Conservation (phyloP, 2,329 filamentous ascomycete genomes). For the Neonectria ditissima region DNA sequence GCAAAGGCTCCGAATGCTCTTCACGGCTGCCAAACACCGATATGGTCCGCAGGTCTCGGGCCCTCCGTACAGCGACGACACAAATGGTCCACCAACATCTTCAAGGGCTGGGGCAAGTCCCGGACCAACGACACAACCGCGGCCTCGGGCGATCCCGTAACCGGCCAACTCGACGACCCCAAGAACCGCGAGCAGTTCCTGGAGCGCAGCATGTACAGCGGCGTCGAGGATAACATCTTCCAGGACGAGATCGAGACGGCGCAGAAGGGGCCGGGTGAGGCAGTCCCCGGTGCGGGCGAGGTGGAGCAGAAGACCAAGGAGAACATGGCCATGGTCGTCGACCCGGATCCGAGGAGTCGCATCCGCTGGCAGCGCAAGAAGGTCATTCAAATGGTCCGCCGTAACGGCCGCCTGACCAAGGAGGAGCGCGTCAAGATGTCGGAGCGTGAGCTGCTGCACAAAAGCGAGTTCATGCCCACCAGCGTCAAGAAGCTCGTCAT, state of each 20-base stretch:
- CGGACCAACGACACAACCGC: slow-evolving; percentile 49
- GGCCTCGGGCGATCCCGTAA: slow-evolving; percentile 40
- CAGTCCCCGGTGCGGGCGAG: slow-evolving; percentile 44
- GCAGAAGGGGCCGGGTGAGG: slow-evolving; percentile 32
- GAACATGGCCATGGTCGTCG: slow-evolving; percentile 72
- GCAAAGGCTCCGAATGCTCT: slow-evolving; percentile 39
- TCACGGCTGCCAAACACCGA: slow-evolving; percentile 31
- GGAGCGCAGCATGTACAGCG: slow-evolving; percentile 54
- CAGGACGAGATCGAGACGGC: slow-evolving; percentile 66
- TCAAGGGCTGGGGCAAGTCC: slow-evolving; percentile 52
- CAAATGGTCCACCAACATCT: slow-evolving; percentile 58
- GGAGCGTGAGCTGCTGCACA: slow-evolving; percentile 66
- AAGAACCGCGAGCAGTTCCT: slow-evolving; percentile 57
- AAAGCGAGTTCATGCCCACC: slow-evolving; percentile 82
- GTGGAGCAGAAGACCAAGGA: slow-evolving; percentile 56
- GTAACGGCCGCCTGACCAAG: slow-evolving; percentile 65
- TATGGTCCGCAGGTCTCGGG: slow-evolving; percentile 32
- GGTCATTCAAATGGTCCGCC: slow-evolving; percentile 80
- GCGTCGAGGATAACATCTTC: slow-evolving; percentile 69
- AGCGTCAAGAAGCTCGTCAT: slow-evolving; percentile 92
- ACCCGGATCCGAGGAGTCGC: slow-evolving; percentile 80
- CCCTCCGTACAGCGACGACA: slow-evolving; percentile 51
- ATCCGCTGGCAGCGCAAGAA: slow-evolving; percentile 85
- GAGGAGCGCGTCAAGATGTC: slow-evolving; percentile 75
- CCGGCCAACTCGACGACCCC: slow-evolving; percentile 56